Percentiles rank a stretch among this genome's conserved stretches.
These are phyloP conservation scores for Rhodomyrtus psidioides DNA, from an alignment of 441 rosid species.

Conservation along the genomic window DNA sequence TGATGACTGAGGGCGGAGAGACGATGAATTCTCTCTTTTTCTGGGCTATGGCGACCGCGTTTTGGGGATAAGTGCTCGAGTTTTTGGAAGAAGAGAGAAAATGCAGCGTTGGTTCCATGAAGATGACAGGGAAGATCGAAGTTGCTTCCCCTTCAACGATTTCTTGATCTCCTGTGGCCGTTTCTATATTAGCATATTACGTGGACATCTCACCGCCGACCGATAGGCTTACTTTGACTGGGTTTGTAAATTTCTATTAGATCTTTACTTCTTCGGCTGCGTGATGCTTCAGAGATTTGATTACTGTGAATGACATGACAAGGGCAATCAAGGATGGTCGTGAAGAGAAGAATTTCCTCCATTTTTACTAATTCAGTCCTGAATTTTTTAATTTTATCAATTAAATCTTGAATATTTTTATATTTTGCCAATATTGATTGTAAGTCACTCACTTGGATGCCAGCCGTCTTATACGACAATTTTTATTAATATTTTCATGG, in stretches of 20 bases:
- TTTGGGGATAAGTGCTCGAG: neutral
- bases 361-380: no score
- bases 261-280: neutral
- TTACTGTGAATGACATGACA: no score
- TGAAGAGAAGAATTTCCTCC: no score
- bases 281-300: neutral
- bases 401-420: no score
- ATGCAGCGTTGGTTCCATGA: conserved; percentile 15
- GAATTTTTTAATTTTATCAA: no score
- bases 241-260: neutral
- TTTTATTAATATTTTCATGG: no score
- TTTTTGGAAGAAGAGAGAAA: neutral
- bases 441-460: no score
- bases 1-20: neutral
- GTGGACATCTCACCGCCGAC: neutral
- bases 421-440: no score
- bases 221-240: neutral
- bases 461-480: no score
- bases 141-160: neutral
- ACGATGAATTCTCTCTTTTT: neutral
- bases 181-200: neutral
- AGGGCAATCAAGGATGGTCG: no score
- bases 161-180: neutral
- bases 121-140: conserved; percentile 13
- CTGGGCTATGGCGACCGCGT: neutral